Evolutionary conservation across 768 basidiomycete genomes (phyloP).

Genomic region (Tricholoma saponaceum): DNA sequence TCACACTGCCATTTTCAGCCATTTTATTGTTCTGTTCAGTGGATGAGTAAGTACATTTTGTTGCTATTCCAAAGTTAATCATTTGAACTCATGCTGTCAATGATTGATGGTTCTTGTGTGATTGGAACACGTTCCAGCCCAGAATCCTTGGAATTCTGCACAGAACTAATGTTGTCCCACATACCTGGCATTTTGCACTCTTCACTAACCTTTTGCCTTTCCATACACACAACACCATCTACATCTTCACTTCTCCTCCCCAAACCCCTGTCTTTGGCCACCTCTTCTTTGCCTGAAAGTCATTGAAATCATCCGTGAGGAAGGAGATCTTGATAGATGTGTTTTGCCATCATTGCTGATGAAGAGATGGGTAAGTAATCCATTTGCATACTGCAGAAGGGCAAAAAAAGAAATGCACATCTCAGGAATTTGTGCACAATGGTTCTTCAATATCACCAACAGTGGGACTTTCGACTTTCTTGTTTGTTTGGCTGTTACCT

Average conservation of each 20-base stretch:
- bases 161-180: not conserved
- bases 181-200: not conserved
- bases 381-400: not conserved
- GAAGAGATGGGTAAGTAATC: not conserved
- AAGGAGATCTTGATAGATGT: too few relatives aligned
- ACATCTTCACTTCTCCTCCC: too few relatives aligned
- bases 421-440: not conserved
- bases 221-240: not conserved
- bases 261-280: too few relatives aligned
- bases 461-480: too few relatives aligned
- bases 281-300: too few relatives aligned
- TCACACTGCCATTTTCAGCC: not conserved
- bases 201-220: not conserved
- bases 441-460: slow-evolving; percentile 13
- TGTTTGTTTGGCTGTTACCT: too few relatives aligned
- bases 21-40: not conserved
- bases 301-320: too few relatives aligned
- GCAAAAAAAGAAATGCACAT: not conserved
- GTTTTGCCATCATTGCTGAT: too few relatives aligned
- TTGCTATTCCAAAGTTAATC: too few relatives aligned
- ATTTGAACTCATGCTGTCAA: not conserved
- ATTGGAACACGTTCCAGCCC: too few relatives aligned
- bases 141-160: too few relatives aligned
- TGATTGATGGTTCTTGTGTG: not conserved
- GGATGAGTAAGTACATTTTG: not conserved